Evolutionary conservation across 164 flowering plant genomes (phyloP).

Genomic region (Stephania yunnanensis): DNA sequence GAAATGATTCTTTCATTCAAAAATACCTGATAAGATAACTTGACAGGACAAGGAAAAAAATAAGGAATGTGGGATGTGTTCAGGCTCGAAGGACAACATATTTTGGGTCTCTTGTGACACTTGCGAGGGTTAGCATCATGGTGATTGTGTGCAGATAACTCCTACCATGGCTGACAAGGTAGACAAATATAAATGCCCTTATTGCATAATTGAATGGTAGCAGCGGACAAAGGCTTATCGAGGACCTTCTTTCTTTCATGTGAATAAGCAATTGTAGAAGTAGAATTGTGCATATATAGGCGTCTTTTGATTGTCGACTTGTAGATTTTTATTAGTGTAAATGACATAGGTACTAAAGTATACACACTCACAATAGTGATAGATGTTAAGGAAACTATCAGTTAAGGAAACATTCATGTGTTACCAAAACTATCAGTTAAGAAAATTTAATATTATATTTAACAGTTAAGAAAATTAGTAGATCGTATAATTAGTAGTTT

Average conservation of each 20-base stretch:
- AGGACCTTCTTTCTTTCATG: not conserved
- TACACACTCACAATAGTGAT: no score
- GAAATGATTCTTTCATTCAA: constrained; percentile 13
- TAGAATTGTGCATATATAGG: not conserved
- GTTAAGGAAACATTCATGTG: no score
- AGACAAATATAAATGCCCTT: constrained; percentile 92
- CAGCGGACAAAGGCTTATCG: constrained; percentile 14
- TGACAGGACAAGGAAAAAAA: constrained; percentile 84
- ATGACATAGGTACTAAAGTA: no score
- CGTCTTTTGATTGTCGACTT: not conserved
- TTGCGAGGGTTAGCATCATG: constrained; percentile 88
- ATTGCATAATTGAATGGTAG: constrained; percentile 68
- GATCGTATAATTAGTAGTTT: no score
- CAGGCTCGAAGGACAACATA: constrained; percentile 67
- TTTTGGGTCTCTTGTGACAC: constrained; percentile 90
- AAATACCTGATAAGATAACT: constrained; percentile 47
- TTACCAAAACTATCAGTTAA: no score
- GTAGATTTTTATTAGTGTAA: no score
- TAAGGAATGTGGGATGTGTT: constrained; percentile 87
- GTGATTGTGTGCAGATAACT: constrained; percentile 90
- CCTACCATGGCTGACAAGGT: constrained; percentile 88
- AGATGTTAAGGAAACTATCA: no score
- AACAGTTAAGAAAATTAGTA: no score
- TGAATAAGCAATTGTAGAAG: not conserved
- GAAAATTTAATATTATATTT: no score